Conservation (phyloP, 371 early-diverging fungal genomes). For the Nematocida parisii region DNA sequence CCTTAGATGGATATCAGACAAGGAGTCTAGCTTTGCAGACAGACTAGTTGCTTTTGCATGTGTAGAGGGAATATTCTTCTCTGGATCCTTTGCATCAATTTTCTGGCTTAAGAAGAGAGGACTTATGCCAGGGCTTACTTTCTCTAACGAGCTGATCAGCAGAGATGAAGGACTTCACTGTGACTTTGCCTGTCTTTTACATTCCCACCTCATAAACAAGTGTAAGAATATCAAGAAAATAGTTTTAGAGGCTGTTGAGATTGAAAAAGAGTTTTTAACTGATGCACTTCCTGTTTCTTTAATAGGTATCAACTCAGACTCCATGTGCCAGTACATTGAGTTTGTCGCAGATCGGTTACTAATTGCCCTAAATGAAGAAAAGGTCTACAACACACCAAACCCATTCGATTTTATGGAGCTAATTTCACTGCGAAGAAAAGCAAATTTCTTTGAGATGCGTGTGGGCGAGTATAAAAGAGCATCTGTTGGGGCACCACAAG, state of each 20-base stretch:
- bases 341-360: constrained; percentile 95
- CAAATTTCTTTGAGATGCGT: constrained; percentile 99
- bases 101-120: constrained; percentile 99
- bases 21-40: constrained; percentile 81
- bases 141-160: constrained; percentile 95
- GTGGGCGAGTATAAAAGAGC: constrained; percentile 97
- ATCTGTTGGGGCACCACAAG: constrained; percentile 64
- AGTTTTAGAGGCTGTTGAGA: constrained; percentile 80
- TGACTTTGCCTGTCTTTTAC: constrained; percentile 95
- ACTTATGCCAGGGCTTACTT: constrained; percentile 96
- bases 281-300: constrained; percentile 87
- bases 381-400: constrained; percentile 82
- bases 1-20: constrained; percentile 84
- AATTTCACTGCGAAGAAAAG: constrained; percentile 90
- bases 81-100: constrained; percentile 93
- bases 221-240: constrained; percentile 76
- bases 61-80: constrained; percentile 99
- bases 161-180: constrained; percentile 99
- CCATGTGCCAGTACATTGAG: constrained; percentile 97
- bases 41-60: constrained; percentile 96
- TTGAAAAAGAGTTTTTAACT: constrained; percentile 90
- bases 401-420: constrained; percentile 99
- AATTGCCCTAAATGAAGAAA: constrained; percentile 81
- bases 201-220: constrained; percentile 78
- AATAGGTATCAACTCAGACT: constrained; percentile 92